A percentile compares a stretch with the other conserved stretches of the same genome.
Evolutionary conservation across 306 rosid genomes (phyloP).

Genomic region (Pyrus communis): DNA sequence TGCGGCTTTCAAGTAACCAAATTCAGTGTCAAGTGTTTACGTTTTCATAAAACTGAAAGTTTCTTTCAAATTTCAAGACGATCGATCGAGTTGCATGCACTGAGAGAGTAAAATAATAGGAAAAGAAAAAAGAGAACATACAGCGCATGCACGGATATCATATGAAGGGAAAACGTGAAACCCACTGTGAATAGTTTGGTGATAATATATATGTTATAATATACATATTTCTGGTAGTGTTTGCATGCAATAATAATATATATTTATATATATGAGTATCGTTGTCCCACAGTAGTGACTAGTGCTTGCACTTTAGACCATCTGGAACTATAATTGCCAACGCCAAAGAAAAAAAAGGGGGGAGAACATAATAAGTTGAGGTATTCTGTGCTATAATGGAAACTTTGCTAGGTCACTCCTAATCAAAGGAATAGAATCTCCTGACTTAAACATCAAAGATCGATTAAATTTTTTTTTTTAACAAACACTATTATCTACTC

Average conservation of each 20-base stretch:
- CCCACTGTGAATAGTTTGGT: slow-evolving; percentile 6
- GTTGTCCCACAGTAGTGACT: background rate
- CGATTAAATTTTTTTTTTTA: no score
- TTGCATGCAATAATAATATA: background rate
- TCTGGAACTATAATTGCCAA: background rate
- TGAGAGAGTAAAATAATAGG: background rate
- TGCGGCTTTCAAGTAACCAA: background rate
- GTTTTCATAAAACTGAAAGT: background rate
- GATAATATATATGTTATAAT: background rate
- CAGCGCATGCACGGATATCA: background rate
- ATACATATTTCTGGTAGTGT: background rate
- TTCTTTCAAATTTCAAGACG: background rate
- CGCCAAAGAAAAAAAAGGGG: background rate
- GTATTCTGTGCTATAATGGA: background rate
- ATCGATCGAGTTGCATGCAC: no score
- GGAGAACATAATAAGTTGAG: background rate
- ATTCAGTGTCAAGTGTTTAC: background rate
- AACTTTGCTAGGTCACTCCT: background rate
- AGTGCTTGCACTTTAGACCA: slow-evolving; percentile 7
- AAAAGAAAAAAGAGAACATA: background rate
- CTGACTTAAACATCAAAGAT: no score
- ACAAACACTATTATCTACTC: no score
- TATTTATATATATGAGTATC: background rate
- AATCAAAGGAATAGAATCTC: no score
- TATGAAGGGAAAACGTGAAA: slow-evolving; percentile 16